Conservation (phyloP, 805 yeast species). For the Pachysolen tannophilus region DNA sequence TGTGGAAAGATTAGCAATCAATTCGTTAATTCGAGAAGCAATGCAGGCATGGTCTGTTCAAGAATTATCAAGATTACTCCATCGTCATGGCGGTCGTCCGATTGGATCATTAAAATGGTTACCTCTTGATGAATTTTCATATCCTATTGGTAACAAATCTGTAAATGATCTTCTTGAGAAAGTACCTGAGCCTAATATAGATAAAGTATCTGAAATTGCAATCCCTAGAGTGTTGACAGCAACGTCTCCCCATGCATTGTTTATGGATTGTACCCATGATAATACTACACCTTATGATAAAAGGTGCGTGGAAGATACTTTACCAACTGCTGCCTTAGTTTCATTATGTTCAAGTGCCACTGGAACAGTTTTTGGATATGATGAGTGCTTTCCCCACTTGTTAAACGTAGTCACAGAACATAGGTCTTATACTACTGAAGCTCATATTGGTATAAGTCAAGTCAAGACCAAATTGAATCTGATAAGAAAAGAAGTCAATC, state of each 20-base stretch:
- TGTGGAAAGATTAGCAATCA: slow-evolving; percentile 85
- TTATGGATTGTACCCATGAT: slow-evolving; percentile 98
- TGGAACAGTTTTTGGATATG: slow-evolving; percentile 92
- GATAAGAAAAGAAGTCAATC: slow-evolving; percentile 51
- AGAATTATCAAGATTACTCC: slow-evolving; percentile 80
- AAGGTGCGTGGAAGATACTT: slow-evolving; percentile 88
- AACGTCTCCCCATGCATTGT: slow-evolving; percentile 83
- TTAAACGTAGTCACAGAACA: slow-evolving; percentile 75
- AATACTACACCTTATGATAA: slow-evolving; percentile 84
- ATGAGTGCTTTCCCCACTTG: slow-evolving; percentile 80
- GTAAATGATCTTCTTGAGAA: neutral
- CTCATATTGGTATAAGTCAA: slow-evolving; percentile 56
- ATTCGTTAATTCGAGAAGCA: slow-evolving; percentile 88
- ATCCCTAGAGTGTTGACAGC: slow-evolving; percentile 59
- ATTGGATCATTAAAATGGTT: slow-evolving; percentile 84
- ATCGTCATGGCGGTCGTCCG: slow-evolving; percentile 91
- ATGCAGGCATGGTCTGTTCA: slow-evolving; percentile 92
- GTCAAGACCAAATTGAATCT: slow-evolving; percentile 56
- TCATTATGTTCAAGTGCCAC: slow-evolving; percentile 89
- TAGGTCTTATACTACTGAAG: slow-evolving; percentile 47
- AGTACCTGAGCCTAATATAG: slow-evolving; percentile 23
- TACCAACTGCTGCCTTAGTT: slow-evolving; percentile 92
- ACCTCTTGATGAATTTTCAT: slow-evolving; percentile 68
- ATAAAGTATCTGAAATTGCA: slow-evolving; percentile 51
- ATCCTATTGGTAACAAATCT: slow-evolving; percentile 43